Conservation (phyloP, 1,284 basidiomycete species). For the Schizophyllum amplum region DNA sequence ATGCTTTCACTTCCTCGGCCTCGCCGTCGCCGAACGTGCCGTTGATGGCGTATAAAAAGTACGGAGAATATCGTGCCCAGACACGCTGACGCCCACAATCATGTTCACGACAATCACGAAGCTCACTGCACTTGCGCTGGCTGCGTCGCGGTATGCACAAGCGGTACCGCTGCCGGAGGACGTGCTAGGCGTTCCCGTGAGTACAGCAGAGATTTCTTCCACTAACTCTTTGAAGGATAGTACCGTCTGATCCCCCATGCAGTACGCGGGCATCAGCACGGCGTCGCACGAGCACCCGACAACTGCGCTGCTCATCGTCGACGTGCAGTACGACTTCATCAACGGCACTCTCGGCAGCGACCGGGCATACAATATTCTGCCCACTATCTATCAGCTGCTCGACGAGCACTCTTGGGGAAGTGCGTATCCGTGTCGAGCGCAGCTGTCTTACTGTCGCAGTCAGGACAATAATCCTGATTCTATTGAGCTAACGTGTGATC, state of each 20-base stretch:
- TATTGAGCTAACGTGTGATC: background rate
- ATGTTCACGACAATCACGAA: background rate
- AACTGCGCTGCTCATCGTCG: slow-evolving; percentile 29
- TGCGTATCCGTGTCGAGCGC: background rate
- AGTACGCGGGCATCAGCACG: background rate
- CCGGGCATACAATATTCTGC: slow-evolving; percentile 32
- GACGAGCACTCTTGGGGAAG: background rate
- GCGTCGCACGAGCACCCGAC: background rate
- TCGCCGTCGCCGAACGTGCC: background rate
- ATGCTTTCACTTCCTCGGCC: too few relatives aligned
- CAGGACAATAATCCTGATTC: too few relatives aligned
- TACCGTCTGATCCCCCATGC: background rate
- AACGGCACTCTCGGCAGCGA: slow-evolving; percentile 38
- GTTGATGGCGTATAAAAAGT: background rate
- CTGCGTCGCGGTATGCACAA: background rate
- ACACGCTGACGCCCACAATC: background rate
- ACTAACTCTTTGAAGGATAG: background rate
- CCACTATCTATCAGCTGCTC: slow-evolving; percentile 12
- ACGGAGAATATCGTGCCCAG: background rate
- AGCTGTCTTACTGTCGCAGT: too few relatives aligned
- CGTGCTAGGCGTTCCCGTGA: background rate
- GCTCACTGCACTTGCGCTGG: background rate
- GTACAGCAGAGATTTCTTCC: background rate
- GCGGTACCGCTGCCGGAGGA: background rate
- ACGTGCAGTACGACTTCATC: slow-evolving; percentile 36